Conservation (phyloP, 768 basidiomycete species). For the Suillus lakei region DNA sequence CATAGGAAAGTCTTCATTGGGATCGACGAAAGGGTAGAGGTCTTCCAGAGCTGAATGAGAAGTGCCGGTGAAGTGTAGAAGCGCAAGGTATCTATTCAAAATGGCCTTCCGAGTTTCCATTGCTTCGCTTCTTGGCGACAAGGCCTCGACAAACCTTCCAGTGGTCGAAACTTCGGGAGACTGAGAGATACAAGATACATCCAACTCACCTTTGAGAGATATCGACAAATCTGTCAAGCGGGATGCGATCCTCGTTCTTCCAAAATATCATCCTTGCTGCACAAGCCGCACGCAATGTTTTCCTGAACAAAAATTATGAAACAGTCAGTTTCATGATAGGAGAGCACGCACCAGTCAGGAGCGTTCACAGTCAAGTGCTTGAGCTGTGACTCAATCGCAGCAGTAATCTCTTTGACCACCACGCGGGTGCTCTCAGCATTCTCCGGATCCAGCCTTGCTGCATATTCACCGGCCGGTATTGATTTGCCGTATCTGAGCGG, state of each 20-base stretch:
- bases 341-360: constrained; percentile 59
- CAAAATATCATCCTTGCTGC: constrained; percentile 64
- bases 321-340: constrained; percentile 10
- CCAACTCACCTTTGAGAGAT: constrained; percentile 60
- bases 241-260: constrained; percentile 48
- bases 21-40: constrained; percentile 40
- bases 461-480: constrained; percentile 15
- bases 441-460: constrained; percentile 6
- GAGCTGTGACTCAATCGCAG: constrained; percentile 52
- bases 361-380: constrained; percentile 64
- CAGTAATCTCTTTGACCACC: constrained; percentile 63
- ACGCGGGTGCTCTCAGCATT: constrained; percentile 43
- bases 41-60: constrained; percentile 53
- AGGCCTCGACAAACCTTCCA: constrained; percentile 24
- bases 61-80: constrained; percentile 54
- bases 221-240: constrained; percentile 53
- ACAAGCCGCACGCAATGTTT: constrained; percentile 60
- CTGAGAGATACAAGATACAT: not conserved
- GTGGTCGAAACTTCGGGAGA: constrained; percentile 7
- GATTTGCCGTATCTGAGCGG: constrained; percentile 13
- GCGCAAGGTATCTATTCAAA: constrained; percentile 60
- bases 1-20: not conserved
- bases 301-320: constrained; percentile 44
- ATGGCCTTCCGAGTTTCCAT: constrained; percentile 42
- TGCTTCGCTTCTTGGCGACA: constrained; percentile 18